A percentile compares a stretch with the other conserved stretches of the same genome.
Conservation (phyloP, 2,329 filamentous ascomycete genomes). For the Aspergillus sp. region DNA sequence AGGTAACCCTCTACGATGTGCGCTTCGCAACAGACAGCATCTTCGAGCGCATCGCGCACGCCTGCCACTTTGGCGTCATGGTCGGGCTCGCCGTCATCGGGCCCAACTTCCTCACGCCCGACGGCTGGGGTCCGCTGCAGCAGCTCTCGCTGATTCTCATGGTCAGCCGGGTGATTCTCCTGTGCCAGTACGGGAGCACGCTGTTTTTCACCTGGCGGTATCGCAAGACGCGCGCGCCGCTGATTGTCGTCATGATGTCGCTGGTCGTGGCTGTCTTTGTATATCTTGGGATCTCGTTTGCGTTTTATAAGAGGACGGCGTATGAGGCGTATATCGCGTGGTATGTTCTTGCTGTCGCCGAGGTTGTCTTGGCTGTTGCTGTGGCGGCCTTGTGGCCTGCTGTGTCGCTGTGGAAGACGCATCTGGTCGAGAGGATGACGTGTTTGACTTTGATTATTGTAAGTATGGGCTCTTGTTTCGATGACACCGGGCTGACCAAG, state of each 20-base stretch:
- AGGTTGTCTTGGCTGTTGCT: neutral
- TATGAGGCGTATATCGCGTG: constrained; percentile 1
- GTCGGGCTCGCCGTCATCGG: constrained; percentile 3
- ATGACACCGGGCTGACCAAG: neutral
- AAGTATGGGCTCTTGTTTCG: neutral
- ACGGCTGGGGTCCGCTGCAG: constrained; percentile 2
- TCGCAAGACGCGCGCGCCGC: neutral
- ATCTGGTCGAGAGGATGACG: constrained; percentile 4
- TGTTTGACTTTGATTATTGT: constrained; percentile 4
- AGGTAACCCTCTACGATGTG: constrained; percentile 3
- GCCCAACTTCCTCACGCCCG: constrained; percentile 1
- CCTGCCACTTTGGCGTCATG: constrained; percentile 14
- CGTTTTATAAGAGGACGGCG: neutral
- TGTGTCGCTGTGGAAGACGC: constrained; percentile 6
- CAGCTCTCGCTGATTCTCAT: constrained; percentile 4
- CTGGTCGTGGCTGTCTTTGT: neutral
- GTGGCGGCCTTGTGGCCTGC: constrained; percentile 1
- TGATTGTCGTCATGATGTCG: neutral
- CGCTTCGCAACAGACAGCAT: constrained; percentile 13
- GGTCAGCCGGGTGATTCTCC: neutral
- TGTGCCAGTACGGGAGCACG: constrained; percentile 1
- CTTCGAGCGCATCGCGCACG: constrained; percentile 12
- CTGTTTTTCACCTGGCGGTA: constrained; percentile 5
- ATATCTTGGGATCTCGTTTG: constrained; percentile 3
- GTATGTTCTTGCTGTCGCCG: neutral